Percentiles rank a stretch among this genome's conserved stretches.
These are phyloP conservation scores for Panaeolus papilionaceus DNA, from an alignment of 768 basidiomycete species.

Conservation along the genomic window DNA sequence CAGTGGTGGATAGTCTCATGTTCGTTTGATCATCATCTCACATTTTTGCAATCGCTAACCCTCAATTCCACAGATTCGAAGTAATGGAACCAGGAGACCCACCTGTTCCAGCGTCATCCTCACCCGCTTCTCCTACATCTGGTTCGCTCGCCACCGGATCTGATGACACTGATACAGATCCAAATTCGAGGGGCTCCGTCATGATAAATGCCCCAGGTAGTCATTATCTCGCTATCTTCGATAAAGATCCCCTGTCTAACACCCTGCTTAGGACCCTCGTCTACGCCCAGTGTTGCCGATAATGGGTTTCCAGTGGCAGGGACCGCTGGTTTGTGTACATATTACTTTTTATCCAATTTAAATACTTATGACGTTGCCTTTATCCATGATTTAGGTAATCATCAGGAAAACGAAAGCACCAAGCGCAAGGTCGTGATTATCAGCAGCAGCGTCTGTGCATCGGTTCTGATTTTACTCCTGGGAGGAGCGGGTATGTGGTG, in stretches of 20 bases:
- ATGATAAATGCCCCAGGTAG: background rate
- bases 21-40: background rate
- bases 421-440: background rate
- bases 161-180: background rate
- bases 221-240: background rate
- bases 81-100: background rate
- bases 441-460: background rate
- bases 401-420: background rate
- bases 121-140: background rate
- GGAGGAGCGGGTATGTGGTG: background rate
- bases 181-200: background rate
- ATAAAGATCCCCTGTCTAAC: too few relatives aligned
- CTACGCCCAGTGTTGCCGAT: too few relatives aligned
- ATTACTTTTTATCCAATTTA: too few relatives aligned
- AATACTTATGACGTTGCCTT: too few relatives aligned
- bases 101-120: background rate
- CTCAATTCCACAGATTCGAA: background rate
- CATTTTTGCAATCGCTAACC: background rate
- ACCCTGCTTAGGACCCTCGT: too few relatives aligned
- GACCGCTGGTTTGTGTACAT: too few relatives aligned
- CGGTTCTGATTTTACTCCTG: background rate
- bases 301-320: too few relatives aligned
- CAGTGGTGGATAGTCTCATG: background rate
- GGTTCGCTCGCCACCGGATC: background rate
- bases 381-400: background rate